Evolutionary conservation across 192 early-diverging fungal genomes (phyloP), one percentile per base, ranked within the genome.

Genomic region (Mortierella antarctica): DNA sequence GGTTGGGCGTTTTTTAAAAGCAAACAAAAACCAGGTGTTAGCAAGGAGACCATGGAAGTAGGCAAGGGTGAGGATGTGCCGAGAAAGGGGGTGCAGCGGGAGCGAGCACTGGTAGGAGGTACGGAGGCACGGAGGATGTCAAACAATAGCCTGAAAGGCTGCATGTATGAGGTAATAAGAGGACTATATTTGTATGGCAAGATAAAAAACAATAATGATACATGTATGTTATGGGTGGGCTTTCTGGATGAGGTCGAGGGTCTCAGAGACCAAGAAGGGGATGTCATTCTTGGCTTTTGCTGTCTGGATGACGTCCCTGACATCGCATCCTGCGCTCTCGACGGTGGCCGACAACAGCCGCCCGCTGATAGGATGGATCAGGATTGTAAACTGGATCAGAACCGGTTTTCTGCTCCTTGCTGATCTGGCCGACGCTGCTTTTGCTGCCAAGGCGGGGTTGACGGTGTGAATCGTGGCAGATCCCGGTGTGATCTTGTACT

Each of bases 321-420:
- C 64, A 47, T 80, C 77, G 21, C 77, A 80, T 18, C 77, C 77
- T 5, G 77, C 69, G 49, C 72, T 80, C 21, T 71, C 77, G 8
- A 80, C 50, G 15, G n/a, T 68, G 9, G 55, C 77, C 39, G 70
- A 57, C 31, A 80, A 14, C 42, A 80, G 23, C 46, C 77, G 63
- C 9, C 77, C 77, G 18, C 70, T 72, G 11, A 31, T 56, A 5
- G 77, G 65, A 42, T 80, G 77, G 10, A 80, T 39, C 41, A 67
- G 60, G 53, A 80, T 80, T 23, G 61, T 51, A 12, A 80, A 54
- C 65, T 68, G 70, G 6, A 42, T 66, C 54, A 72, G 13, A 8
- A 72, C 44, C 9, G 70, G 59, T 53, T 80, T 80, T 17, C 65
- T 20, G 44, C 31, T 68, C 31, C 49, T 59, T 4, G 62, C 46